Percentiles rank a stretch among this genome's conserved stretches.
These are phyloP conservation scores for Dendrobium nobile DNA, from an alignment of 106 monocot species.

Conservation along the genomic window DNA sequence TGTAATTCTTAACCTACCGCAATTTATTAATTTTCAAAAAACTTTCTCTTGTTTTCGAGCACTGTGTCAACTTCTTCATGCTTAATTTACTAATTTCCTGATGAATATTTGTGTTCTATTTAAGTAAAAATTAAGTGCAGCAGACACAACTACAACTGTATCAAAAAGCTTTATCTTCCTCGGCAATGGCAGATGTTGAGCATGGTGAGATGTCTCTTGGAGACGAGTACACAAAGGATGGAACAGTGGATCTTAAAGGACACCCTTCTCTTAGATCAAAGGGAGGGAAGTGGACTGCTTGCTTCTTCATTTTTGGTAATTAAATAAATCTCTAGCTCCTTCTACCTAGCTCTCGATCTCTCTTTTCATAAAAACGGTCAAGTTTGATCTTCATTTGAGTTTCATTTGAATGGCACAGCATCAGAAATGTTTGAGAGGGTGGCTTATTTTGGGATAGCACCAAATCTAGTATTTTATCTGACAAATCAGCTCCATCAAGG, in stretches of 20 bases:
- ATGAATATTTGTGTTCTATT: too few relatives aligned
- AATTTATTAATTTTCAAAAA: too few relatives aligned
- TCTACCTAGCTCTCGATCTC: neutral
- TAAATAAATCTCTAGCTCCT: neutral
- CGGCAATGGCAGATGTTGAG: neutral
- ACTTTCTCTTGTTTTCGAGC: too few relatives aligned
- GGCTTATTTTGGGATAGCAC: conserved; percentile 42
- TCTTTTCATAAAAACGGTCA: neutral
- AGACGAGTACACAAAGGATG: conserved; percentile 33
- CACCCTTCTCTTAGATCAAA: conserved; percentile 24
- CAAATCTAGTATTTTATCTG: conserved; percentile 47
- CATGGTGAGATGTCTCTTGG: neutral
- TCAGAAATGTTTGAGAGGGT: conserved; percentile 55
- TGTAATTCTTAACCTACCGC: too few relatives aligned
- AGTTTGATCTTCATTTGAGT: too few relatives aligned
- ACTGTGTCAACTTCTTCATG: too few relatives aligned
- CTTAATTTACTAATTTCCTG: too few relatives aligned
- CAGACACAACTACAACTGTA: too few relatives aligned
- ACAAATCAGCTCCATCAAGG: conserved; percentile 45
- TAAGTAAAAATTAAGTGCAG: too few relatives aligned
- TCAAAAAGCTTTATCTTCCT: too few relatives aligned
- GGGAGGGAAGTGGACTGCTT: conserved; percentile 48
- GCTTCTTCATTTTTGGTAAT: conserved; percentile 44
- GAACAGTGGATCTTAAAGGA: conserved; percentile 41
- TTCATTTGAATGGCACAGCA: conserved; percentile 11